Evolutionary conservation across 202 grass and related monocot genomes (phyloP).

Genomic region (Panicum virgatum): DNA sequence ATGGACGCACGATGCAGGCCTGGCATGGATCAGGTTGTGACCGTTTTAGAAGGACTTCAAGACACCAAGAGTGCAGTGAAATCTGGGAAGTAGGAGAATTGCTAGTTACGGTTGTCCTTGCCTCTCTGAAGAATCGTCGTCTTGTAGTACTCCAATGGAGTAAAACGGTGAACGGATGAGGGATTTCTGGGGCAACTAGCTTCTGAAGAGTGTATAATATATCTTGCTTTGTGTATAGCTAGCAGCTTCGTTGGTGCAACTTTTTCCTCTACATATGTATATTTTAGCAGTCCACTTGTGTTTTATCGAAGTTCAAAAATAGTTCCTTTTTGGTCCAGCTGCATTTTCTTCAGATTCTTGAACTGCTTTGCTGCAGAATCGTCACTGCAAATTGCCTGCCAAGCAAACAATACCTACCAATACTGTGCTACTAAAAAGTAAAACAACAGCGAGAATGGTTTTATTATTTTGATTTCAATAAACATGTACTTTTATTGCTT

Average conservation of each 20-base stretch:
- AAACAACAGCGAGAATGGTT: background rate
- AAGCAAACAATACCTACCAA: background rate
- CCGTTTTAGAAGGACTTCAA: conserved; percentile 59
- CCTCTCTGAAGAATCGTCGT: background rate
- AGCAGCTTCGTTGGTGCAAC: conserved; percentile 14
- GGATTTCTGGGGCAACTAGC: conserved; percentile 9
- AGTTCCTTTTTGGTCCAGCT: background rate
- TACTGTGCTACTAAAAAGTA: background rate
- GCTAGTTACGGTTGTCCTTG: background rate
- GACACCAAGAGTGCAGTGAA: conserved; percentile 37
- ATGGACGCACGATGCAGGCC: conserved; percentile 78
- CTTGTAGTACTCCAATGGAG: conserved; percentile 22
- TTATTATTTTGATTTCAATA: background rate
- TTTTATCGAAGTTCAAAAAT: conserved; percentile 11
- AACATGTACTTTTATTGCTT: background rate
- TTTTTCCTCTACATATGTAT: conserved; percentile 3
- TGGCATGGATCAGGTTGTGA: conserved; percentile 77
- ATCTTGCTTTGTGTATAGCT: conserved; percentile 44
- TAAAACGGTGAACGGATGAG: conserved; percentile 6
- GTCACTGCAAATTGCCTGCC: background rate
- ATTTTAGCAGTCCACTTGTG: background rate
- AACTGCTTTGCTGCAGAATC: background rate
- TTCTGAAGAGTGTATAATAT: conserved; percentile 34
- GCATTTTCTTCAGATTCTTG: background rate
- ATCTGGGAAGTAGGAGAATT: conserved; percentile 18